These are phyloP conservation scores for Escallonia herrerae DNA, from an alignment of 129 eudicot species.

Conservation along the genomic window DNA sequence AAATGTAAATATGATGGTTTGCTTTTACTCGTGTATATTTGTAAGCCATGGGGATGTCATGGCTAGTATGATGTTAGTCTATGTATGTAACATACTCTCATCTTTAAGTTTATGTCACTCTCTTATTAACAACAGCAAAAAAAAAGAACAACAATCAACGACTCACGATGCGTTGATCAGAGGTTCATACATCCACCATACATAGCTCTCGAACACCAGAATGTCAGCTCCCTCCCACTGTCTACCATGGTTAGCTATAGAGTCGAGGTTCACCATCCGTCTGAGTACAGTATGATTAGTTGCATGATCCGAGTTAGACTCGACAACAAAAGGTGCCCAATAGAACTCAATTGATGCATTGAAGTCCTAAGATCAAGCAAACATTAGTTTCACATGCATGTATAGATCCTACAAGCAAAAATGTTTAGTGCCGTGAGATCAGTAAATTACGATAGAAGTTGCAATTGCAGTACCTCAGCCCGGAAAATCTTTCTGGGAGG, in stretches of 20 bases:
- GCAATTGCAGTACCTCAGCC: slow-evolving; percentile 47
- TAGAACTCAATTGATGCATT: slow-evolving; percentile 87
- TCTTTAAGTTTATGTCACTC: too few species aligned
- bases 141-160: neutral
- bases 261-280: slow-evolving; percentile 73
- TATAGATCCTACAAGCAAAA: neutral
- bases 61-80: neutral
- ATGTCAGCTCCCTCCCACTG: slow-evolving; percentile 88
- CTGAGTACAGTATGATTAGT: slow-evolving; percentile 70
- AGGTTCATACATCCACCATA: slow-evolving; percentile 99
- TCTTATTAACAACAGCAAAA: too few species aligned
- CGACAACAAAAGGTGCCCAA: slow-evolving; percentile 96
- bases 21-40: too few species aligned
- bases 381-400: too few species aligned
- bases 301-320: slow-evolving; percentile 91
- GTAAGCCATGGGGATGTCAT: too few species aligned
- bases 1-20: too few species aligned
- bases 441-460: neutral
- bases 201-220: slow-evolving; percentile 82
- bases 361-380: slow-evolving; percentile 48
- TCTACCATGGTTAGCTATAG: slow-evolving; percentile 57
- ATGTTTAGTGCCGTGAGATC: neutral
- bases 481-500: slow-evolving; percentile 86
- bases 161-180: slow-evolving; percentile 75
- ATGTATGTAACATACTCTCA: too few species aligned